phyloP scores from a whole-genome alignment of 2,329 filamentous ascomycete genomes.

The Diaporthe batatas region DNA sequence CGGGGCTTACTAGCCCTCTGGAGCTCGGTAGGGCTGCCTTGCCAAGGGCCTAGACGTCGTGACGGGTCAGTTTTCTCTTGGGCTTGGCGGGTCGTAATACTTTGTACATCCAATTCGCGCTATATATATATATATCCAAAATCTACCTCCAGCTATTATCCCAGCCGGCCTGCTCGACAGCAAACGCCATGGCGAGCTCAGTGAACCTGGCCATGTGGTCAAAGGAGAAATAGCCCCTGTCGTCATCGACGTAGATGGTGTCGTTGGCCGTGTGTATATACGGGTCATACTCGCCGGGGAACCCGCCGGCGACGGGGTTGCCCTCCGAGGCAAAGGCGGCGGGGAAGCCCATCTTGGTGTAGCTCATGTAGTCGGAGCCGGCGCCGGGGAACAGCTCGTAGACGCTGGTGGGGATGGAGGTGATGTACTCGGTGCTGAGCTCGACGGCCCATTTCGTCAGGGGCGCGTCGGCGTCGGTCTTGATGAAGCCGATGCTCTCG shows the following conservation, averaged over 20 bases:
- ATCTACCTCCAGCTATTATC: constrained; percentile 55
- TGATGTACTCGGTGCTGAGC: constrained; percentile 53
- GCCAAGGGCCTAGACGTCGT: too few relatives aligned
- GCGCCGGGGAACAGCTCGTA: constrained; percentile 51
- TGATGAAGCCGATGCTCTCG: constrained; percentile 56
- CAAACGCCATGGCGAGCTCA: constrained; percentile 56
- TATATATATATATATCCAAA: not conserved
- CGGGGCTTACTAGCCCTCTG: too few relatives aligned
- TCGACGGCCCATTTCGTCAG: constrained; percentile 53
- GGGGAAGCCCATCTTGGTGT: constrained; percentile 55
- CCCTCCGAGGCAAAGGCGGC: constrained; percentile 56
- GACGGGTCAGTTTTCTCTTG: too few relatives aligned
- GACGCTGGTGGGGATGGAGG: constrained; percentile 51
- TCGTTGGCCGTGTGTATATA: constrained; percentile 55
- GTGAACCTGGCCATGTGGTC: constrained; percentile 58
- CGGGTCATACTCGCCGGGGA: constrained; percentile 54
- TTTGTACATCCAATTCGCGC: not conserved
- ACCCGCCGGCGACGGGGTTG: constrained; percentile 50
- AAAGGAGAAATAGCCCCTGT: constrained; percentile 54
- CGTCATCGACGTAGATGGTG: constrained; percentile 55
- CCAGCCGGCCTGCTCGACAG: constrained; percentile 56
- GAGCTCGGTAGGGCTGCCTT: too few relatives aligned
- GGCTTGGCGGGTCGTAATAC: not conserved
- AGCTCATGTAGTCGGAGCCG: constrained; percentile 59
- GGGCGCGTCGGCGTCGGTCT: constrained; percentile 53